These are phyloP conservation scores for Taiwanofungus camphoratus DNA, from an alignment of 1,284 basidiomycete genomes.

Conservation along the genomic window DNA sequence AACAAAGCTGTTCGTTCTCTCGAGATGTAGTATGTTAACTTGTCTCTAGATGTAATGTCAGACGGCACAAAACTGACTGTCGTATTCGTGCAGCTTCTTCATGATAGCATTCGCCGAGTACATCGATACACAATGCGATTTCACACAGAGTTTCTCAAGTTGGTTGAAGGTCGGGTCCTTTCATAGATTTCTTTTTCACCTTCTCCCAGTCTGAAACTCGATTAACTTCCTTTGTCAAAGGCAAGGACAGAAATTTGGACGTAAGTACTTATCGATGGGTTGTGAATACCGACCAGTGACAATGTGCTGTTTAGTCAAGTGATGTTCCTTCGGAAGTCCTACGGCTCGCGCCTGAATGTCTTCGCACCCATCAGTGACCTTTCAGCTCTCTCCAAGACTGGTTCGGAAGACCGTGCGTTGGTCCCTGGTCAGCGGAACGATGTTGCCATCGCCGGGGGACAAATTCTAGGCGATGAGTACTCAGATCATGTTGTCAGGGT, in stretches of 20 bases:
- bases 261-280: constrained; percentile 39
- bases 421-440: constrained; percentile 68
- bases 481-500: constrained; percentile 90
- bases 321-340: constrained; percentile 73
- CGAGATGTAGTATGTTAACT: constrained; percentile 68
- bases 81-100: constrained; percentile 83
- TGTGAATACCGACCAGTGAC: constrained; percentile 5
- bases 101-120: constrained; percentile 93
- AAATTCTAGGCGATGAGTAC: constrained; percentile 90
- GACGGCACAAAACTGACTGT: neutral
- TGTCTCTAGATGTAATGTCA: neutral
- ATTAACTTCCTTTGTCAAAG: no score
- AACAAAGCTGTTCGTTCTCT: constrained; percentile 63
- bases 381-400: constrained; percentile 67
- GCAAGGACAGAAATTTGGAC: constrained; percentile 91
- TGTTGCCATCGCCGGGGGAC: constrained; percentile 75
- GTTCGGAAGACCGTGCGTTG: constrained; percentile 47
- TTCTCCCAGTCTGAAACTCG: no score
- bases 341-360: constrained; percentile 75
- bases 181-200: neutral
- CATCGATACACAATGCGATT: constrained; percentile 66
- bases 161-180: constrained; percentile 73
- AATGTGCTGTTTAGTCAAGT: constrained; percentile 58
- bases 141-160: constrained; percentile 72
- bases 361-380: constrained; percentile 89